phyloP scores from a whole-genome alignment of 2,329 filamentous ascomycete genomes.

The Magnaporthiopsis rhizophila region DNA sequence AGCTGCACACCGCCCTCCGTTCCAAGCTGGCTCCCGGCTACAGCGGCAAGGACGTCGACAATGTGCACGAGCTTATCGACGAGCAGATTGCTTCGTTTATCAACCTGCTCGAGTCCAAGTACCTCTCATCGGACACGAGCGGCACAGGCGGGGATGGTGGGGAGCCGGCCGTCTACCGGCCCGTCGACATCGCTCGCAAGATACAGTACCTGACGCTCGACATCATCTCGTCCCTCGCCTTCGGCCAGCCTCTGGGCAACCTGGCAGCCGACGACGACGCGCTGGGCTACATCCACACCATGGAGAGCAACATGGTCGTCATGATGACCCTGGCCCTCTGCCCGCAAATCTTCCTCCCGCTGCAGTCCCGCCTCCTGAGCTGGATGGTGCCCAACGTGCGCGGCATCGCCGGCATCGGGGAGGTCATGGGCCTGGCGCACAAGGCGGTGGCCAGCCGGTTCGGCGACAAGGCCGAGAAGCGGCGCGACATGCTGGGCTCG shows the following conservation, averaged over 20 bases:
- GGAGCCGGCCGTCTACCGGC: not conserved
- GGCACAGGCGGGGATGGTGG: not conserved
- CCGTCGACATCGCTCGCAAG: constrained; percentile 34
- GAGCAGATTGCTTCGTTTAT: constrained; percentile 35
- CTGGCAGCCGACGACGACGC: constrained; percentile 31
- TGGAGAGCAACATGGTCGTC: constrained; percentile 30
- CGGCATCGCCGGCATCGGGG: constrained; percentile 12
- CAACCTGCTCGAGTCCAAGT: constrained; percentile 29
- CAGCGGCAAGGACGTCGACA: constrained; percentile 22
- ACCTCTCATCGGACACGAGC: constrained; percentile 1
- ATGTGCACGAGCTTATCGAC: constrained; percentile 30
- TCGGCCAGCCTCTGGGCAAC: constrained; percentile 36
- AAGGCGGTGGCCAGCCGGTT: constrained; percentile 1
- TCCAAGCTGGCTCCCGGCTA: constrained; percentile 23
- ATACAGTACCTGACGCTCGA: constrained; percentile 43
- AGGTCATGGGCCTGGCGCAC: constrained; percentile 11
- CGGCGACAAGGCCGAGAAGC: not conserved
- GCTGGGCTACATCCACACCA: constrained; percentile 32
- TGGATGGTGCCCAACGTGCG: constrained; percentile 13
- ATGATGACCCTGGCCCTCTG: constrained; percentile 34
- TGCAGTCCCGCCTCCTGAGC: constrained; percentile 31
- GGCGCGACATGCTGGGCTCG: constrained; percentile 13
- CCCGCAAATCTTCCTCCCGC: constrained; percentile 30
- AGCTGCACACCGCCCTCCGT: constrained; percentile 31
- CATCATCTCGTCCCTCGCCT: constrained; percentile 38